Percentiles rank a stretch among this genome's conserved stretches.
Conservation (phyloP, 345 rosid species). For the Limnanthes douglasii region DNA sequence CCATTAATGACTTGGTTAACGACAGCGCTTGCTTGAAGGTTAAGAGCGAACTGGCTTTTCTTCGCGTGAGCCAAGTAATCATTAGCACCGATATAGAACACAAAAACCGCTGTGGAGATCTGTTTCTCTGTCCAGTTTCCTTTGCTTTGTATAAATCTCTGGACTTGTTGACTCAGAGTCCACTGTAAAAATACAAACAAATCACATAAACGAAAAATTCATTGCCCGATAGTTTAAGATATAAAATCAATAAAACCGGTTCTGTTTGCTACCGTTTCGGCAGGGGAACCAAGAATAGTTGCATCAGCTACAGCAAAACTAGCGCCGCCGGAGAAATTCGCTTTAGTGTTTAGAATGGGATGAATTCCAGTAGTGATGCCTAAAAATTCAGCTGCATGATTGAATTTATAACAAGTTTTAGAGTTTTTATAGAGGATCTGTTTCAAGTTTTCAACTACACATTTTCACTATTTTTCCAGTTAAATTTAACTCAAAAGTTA, state of each 20-base stretch:
- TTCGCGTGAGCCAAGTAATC: slow-evolving; percentile 16
- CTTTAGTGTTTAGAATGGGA: slow-evolving; percentile 6
- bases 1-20: slow-evolving; percentile 15
- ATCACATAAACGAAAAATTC: neutral
- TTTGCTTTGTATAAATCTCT: slow-evolving; percentile 4
- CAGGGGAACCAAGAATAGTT: slow-evolving; percentile 15
- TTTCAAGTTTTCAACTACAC: neutral
- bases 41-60: slow-evolving; percentile 7
- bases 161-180: slow-evolving; percentile 12
- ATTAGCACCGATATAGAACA: slow-evolving; percentile 17
- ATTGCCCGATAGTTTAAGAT: neutral
- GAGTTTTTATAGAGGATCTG: too few relatives aligned
- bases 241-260: too few relatives aligned
- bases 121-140: slow-evolving; percentile 11
- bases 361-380: slow-evolving; percentile 6
- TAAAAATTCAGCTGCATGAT: slow-evolving; percentile 6
- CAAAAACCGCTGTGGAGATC: slow-evolving; percentile 7
- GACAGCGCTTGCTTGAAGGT: slow-evolving; percentile 15
- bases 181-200: slow-evolving; percentile 5
- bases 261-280: slow-evolving; percentile 7
- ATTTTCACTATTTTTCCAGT: too few relatives aligned
- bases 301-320: slow-evolving; percentile 17
- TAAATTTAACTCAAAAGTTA: neutral
- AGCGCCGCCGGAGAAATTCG: slow-evolving; percentile 13
- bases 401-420: neutral